Percentiles rank a stretch among this genome's conserved stretches.
phyloP scores from a whole-genome alignment of 352 stramenopile species.

The Chrysophaeum taylorii region DNA sequence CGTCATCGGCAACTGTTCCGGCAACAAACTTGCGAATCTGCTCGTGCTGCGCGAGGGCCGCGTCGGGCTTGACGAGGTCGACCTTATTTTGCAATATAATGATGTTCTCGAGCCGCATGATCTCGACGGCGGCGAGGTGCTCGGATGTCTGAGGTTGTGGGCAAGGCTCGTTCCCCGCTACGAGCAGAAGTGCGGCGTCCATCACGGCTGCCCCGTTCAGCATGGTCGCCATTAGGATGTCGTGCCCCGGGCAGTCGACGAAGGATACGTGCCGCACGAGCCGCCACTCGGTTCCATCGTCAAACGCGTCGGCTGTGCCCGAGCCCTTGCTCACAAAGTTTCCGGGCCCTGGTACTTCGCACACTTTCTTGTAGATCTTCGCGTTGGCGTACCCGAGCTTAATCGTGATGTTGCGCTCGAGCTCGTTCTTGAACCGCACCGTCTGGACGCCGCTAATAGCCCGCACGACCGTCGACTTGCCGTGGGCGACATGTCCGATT shows the following conservation, averaged over 20 bases:
- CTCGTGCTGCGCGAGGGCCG: slow-evolving; percentile 92
- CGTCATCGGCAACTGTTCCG: slow-evolving; percentile 82
- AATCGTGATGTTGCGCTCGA: slow-evolving; percentile 99
- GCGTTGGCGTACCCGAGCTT: slow-evolving; percentile 99
- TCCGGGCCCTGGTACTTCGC: slow-evolving; percentile 34
- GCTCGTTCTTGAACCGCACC: slow-evolving; percentile 88
- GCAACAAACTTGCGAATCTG: slow-evolving; percentile 79
- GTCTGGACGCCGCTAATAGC: slow-evolving; percentile 98
- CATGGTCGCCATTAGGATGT: slow-evolving; percentile 99
- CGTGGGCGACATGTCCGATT: slow-evolving; percentile 99
- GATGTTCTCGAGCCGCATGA: slow-evolving; percentile 99
- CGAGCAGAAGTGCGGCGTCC: slow-evolving; percentile 95
- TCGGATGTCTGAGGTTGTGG: slow-evolving; percentile 99
- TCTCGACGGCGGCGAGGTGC: slow-evolving; percentile 98
- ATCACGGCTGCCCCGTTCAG: slow-evolving; percentile 99
- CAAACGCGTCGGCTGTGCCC: slow-evolving; percentile 69
- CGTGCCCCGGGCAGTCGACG: slow-evolving; percentile 98
- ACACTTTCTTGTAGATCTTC: slow-evolving; percentile 91
- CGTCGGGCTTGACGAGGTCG: slow-evolving; percentile 98
- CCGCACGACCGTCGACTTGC: slow-evolving; percentile 95
- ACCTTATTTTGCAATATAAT: slow-evolving; percentile 99
- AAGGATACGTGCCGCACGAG: slow-evolving; percentile 93
- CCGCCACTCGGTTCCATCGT: slow-evolving; percentile 23
- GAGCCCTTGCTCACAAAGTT: slow-evolving; percentile 71
- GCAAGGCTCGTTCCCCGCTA: slow-evolving; percentile 87